A percentile compares a stretch with the other conserved stretches of the same genome.
These are phyloP conservation scores for Paecilomyces dactylethromorphus DNA, from an alignment of 2,329 filamentous ascomycete species.

Conservation along the genomic window DNA sequence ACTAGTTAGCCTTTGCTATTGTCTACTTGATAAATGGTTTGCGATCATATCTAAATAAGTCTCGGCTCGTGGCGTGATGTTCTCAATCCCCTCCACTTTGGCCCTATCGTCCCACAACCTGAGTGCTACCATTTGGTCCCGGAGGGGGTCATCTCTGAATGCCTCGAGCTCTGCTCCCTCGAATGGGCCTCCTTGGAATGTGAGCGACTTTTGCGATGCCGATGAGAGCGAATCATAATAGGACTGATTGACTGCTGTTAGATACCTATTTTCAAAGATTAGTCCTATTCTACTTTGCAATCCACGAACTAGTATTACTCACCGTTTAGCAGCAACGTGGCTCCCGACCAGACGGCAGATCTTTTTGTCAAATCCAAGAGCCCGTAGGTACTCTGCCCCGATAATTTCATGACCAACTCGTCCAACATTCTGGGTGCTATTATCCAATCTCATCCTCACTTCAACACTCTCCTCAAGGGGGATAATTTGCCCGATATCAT, in stretches of 20 bases:
- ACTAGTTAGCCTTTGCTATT: not conserved
- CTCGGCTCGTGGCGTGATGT: conserved; percentile 18
- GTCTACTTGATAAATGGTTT: conserved; percentile 13
- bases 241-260: conserved; percentile 24
- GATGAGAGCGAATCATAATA: conserved; percentile 30
- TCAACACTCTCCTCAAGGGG: conserved; percentile 24
- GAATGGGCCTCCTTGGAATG: conserved; percentile 33
- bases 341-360: conserved; percentile 31
- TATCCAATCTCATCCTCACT: conserved; percentile 18
- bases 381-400: conserved; percentile 28
- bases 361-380: conserved; percentile 28
- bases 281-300: too few species aligned
- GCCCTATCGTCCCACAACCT: conserved; percentile 33
- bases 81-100: conserved; percentile 23
- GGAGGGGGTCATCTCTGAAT: conserved; percentile 25
- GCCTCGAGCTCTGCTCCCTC: conserved; percentile 18
- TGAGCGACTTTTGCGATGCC: conserved; percentile 31
- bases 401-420: conserved; percentile 33
- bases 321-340: conserved; percentile 34
- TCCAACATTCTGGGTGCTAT: conserved; percentile 24
- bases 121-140: conserved; percentile 29
- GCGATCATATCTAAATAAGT: conserved; percentile 20
- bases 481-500: conserved; percentile 39
- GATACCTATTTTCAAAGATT: conserved; percentile 19
- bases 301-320: not conserved